A percentile compares a stretch with the other conserved stretches of the same genome.
phyloP scores from a whole-genome alignment of 2,329 filamentous ascomycete species.

The Aspergillus hortae region DNA sequence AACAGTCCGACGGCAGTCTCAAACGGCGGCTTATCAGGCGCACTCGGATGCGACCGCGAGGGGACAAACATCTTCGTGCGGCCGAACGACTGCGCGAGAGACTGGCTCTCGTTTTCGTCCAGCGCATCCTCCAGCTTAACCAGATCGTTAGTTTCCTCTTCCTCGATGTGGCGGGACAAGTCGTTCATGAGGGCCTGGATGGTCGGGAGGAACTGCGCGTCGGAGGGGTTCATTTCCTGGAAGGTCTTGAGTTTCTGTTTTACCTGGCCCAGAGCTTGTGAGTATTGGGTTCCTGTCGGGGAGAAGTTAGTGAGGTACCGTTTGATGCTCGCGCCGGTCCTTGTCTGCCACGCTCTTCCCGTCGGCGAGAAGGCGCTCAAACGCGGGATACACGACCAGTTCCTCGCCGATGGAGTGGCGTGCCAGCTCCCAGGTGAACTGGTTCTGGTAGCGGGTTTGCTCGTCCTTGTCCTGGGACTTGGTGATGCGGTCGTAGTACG shows the following conservation, averaged over 20 bases:
- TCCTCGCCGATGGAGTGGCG: slow-evolving; percentile 50
- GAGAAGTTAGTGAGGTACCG: neutral
- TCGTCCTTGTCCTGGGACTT: slow-evolving; percentile 37
- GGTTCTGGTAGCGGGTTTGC: slow-evolving; percentile 45
- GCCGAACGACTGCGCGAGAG: slow-evolving; percentile 43
- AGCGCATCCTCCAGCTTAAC: slow-evolving; percentile 45
- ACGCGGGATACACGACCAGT: slow-evolving; percentile 50
- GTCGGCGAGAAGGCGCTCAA: slow-evolving; percentile 45
- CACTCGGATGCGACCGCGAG: slow-evolving; percentile 46
- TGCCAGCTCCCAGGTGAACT: slow-evolving; percentile 50
- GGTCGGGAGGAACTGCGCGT: slow-evolving; percentile 39
- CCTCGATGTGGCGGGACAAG: slow-evolving; percentile 46
- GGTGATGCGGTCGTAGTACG: slow-evolving; percentile 41
- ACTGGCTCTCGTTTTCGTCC: slow-evolving; percentile 25
- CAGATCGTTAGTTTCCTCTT: slow-evolving; percentile 49
- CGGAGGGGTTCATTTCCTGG: slow-evolving; percentile 40
- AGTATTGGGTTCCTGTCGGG: no score
- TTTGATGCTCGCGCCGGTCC: slow-evolving; percentile 45
- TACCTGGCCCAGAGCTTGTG: slow-evolving; percentile 32
- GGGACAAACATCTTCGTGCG: slow-evolving; percentile 54
- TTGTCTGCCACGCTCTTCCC: slow-evolving; percentile 45
- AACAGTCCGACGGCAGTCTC: slow-evolving; percentile 54
- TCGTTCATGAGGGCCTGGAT: slow-evolving; percentile 41
- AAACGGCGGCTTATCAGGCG: slow-evolving; percentile 51
- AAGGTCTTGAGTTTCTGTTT: slow-evolving; percentile 50